Base-by-base conservation (phyloP, 257 asterid genomes). In the Anisodus acutangulus region DNA sequence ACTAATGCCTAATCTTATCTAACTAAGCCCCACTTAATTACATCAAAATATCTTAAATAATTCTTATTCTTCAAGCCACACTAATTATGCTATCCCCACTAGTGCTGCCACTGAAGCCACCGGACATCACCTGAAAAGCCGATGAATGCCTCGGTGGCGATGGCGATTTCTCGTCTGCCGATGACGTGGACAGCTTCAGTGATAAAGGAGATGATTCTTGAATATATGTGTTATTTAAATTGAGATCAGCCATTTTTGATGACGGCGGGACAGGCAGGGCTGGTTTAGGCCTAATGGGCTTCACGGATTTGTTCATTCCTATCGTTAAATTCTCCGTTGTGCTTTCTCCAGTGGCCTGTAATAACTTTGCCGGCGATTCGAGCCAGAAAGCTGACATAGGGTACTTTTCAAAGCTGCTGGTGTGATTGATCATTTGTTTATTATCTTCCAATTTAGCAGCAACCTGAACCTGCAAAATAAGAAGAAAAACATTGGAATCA, bases 41-140 rank as follows among this genome's bases (percentile, higher is more conserved):
- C 91, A 90, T 79, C 87, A 84, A 92, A 41, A 88, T 53, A 86
- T 79, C 91, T 88, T 86, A 85, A 89, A 54, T 67, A 37, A 70
- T 7, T n/a, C 19, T 16, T 35, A n/a, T 82, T 94, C 92, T 82
- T 95, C 91, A 95, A 86, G 99, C 98, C 68, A 95, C 99, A 85
- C 97, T 94, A 19, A 95, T 94, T 85, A 94, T 94, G 90, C 92
- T 90, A 86, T 96, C 98, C 86, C 98, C 98, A 88, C 97, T 93
- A 86, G 92, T 88, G 51, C 90, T 94, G 82, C 62, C 81, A 74
- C 84, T 93, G 82, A 93, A 94, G 89, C 91, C 87, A 71, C 88
- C 85, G 2, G 97, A 91, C 92, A 94, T 87, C 35, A 87, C 88
- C 64, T 93, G 95, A 85, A 90, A 92, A 15, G 93, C 88, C 41